Evolutionary conservation across 768 basidiomycete species (phyloP), one percentile per base, ranked within the genome.

Genomic region (Xerocomellus chrysenteron): DNA sequence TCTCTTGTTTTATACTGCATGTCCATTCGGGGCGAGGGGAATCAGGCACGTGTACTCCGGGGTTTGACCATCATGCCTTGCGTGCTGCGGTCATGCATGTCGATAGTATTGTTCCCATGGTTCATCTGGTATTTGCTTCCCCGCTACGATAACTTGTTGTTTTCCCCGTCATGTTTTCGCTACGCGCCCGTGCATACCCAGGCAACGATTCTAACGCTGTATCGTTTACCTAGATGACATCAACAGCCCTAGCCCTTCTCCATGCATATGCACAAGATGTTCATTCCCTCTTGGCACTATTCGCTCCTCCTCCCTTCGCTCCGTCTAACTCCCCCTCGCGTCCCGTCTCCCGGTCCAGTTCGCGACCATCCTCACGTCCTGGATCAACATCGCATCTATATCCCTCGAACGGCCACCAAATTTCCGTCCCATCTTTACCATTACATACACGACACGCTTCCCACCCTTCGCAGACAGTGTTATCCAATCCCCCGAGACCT

Each of bases 101-200:
- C 5, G 30, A 32, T 40, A 80, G 86, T 56, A 79, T 19, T 32
- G 2, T 32, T 57, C 21, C 10, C 28, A 26, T 39, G 36, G 91
- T 17, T 19, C 73, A 78, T 26, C 74, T 78, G 13, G 80, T 83
- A 16, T 83, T 81, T 68, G 9, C 24, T 46, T 30, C 14, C 24
- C 13, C 44, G 30, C 9, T 21, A 36, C 7, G 10, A 43, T 39
- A 21, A 3, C 19, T 52, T 37, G 26, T 33, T 35, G 17, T 30
- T 24, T 48, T 21, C 33, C 35, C 8, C 5, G 11, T 48, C 19
- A 1, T 40, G 19, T 47, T 28, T 50, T 43, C 24, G 14, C 36
- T n/a, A 1, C 45, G 21, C 30, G 12, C 48, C 11, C 12, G 3
- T 41, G 17, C 37, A 3, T 26, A 19, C 8, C 2, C 11, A 26